These are phyloP conservation scores for Blastobotrys arbuscula DNA, from an alignment of 1,139 yeast genomes.

Conservation along the genomic window DNA sequence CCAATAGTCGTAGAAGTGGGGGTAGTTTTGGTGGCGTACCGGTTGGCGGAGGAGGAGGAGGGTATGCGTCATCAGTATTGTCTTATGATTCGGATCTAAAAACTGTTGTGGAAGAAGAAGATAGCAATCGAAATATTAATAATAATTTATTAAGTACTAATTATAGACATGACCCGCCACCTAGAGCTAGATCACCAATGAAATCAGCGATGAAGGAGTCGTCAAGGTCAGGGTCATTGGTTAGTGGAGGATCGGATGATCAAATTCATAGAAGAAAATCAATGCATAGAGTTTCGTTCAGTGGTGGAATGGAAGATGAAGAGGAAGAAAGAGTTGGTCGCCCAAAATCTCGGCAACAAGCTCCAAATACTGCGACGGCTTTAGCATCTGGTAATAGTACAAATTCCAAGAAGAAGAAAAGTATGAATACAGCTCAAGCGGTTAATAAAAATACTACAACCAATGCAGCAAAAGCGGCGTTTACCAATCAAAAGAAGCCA, in stretches of 20 bases:
- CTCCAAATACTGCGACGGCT: not conserved
- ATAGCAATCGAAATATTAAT: not conserved
- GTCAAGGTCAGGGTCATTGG: slow-evolving; percentile 13
- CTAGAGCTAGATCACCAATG: slow-evolving; percentile 29
- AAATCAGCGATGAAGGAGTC: slow-evolving; percentile 30
- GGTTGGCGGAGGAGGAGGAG: not conserved
- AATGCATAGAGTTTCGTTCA: slow-evolving; percentile 7
- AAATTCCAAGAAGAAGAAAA: not conserved
- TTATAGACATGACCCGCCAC: slow-evolving; percentile 25
- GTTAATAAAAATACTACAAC: not conserved
- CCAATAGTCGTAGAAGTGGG: not conserved
- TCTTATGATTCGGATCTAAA: slow-evolving; percentile 33
- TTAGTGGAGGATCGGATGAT: slow-evolving; percentile 1
- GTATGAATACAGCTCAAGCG: not conserved
- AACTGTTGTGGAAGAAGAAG: slow-evolving; percentile 31
- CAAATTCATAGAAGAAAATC: not conserved
- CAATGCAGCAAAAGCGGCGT: slow-evolving; percentile 10
- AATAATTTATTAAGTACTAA: not conserved
- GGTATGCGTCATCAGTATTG: slow-evolving; percentile 26
- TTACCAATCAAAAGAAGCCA: not conserved
- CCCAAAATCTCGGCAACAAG: not conserved
- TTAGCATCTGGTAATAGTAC: slow-evolving; percentile 3
- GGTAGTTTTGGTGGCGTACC: not conserved
- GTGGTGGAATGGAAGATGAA: slow-evolving; percentile 1
- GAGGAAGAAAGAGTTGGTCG: not conserved